Evolutionary conservation across 108 stramenopile species (phyloP), one percentile per base, ranked within the genome.

Genomic region (Epithemia pelagica): DNA sequence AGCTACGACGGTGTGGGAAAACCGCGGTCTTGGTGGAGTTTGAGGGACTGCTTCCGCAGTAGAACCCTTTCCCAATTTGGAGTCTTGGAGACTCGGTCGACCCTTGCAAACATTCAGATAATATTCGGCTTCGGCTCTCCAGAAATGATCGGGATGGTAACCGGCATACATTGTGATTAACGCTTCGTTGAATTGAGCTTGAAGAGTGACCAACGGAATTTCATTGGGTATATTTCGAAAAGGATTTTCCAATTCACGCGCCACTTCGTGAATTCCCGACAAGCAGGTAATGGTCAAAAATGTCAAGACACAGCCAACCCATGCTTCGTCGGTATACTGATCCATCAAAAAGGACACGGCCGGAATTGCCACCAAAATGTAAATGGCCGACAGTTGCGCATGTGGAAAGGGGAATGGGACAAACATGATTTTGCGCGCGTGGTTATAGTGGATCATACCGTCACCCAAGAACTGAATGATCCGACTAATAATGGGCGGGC

Each of bases 211-310:
- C 20, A 91, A 56, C 24, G 90, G 90, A 32, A 91, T 57, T 56
- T 91, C 87, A 69, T 91, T 91, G 30, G 89, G 88, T 28, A 84
- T 82, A 71, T 86, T 88, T 15, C 85, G 64, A 74, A 85, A 91
- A 3, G 90, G 90, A 73, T 84, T 91, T 64, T 88, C 87, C 63
- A 91, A 76, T 64, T 88, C 90, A 20, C 86, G 62, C 0, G 87
- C 87, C 30, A 91, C 87, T 64, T 88, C 90, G 63, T 91, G 82
- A 61, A 91, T 75, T 2, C 85, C 90, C 1, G 59, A 33, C 23
- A 91, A 56, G 64, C 85, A 85, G 18, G 78, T 74, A 1, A 87
- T 76, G 0, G 81, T 83, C 32, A 85, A 59, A 72, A 87, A 92
- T 10, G 72, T 82, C 54, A 92, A 63, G 1, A 71, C 26, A 27